These are phyloP conservation scores for Dactylis glomerata DNA, from an alignment of 176 grass and related monocot species.

Conservation along the genomic window DNA sequence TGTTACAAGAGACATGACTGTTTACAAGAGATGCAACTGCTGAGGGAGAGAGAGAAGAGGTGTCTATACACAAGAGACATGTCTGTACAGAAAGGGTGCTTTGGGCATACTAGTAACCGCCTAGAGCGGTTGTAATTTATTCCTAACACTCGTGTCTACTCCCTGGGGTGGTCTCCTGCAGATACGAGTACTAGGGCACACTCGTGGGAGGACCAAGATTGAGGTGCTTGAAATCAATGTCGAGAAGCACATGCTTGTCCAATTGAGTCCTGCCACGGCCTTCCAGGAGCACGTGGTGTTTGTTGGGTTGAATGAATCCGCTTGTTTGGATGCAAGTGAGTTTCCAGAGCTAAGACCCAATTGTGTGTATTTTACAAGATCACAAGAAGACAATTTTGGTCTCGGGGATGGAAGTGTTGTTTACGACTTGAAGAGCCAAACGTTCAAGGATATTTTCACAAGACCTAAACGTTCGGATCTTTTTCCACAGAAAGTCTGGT, in stretches of 20 bases:
- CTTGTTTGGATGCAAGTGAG: neutral
- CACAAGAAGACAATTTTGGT: neutral
- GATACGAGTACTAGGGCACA: neutral
- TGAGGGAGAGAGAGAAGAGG: no score
- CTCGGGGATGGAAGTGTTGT: neutral
- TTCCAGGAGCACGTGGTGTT: neutral
- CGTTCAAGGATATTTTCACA: neutral
- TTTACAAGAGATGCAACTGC: no score
- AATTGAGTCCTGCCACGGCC: neutral
- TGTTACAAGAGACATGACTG: no score
- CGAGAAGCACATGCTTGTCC: neutral
- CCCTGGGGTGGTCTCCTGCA: constrained; percentile 8
- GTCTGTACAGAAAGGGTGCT: no score
- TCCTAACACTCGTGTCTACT: no score
- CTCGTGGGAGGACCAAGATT: neutral
- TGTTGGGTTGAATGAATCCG: neutral
- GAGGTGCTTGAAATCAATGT: neutral
- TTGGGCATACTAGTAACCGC: no score
- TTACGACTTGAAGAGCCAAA: neutral
- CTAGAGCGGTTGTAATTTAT: no score
- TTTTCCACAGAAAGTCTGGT: neutral
- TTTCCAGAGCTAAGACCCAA: neutral
- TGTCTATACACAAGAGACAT: no score
- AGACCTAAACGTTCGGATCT: neutral
- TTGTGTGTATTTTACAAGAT: neutral